Conservation (phyloP, 306 rosid genomes). For the Senna tora region DNA sequence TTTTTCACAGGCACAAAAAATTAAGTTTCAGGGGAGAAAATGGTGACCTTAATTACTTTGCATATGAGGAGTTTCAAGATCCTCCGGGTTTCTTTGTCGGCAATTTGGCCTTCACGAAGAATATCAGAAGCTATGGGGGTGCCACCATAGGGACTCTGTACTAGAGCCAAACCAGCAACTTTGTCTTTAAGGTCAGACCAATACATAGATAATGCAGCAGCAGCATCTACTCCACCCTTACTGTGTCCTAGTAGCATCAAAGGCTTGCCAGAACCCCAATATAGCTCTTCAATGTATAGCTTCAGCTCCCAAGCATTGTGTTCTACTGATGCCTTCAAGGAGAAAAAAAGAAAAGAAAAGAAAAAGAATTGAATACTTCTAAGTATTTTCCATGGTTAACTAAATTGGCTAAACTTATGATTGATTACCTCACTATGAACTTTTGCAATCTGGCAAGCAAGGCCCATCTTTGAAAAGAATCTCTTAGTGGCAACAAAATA, state of each 20-base stretch:
- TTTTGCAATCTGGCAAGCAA: conserved; percentile 85
- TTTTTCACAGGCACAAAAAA: background rate
- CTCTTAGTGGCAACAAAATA: conserved; percentile 81
- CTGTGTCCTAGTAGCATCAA: conserved; percentile 88
- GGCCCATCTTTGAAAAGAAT: conserved; percentile 89
- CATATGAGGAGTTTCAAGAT: conserved; percentile 83
- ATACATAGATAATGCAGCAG: conserved; percentile 64
- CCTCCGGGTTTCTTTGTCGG: conserved; percentile 71
- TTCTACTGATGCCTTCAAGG: conserved; percentile 70
- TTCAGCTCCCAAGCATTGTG: conserved; percentile 84
- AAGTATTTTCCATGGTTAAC: background rate
- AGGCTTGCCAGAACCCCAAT: conserved; percentile 82
- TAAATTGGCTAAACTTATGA: background rate
- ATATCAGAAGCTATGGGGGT: conserved; percentile 82
- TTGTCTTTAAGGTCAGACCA: conserved; percentile 73
- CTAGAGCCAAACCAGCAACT: conserved; percentile 85
- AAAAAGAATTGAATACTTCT: background rate
- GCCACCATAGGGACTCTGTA: conserved; percentile 88
- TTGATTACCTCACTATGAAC: conserved; percentile 78
- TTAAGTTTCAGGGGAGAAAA: conserved; percentile 1
- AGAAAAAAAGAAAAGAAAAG: no score
- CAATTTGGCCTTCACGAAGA: conserved; percentile 82
- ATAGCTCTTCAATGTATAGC: conserved; percentile 79
- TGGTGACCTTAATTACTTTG: conserved; percentile 75
- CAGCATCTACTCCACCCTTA: conserved; percentile 91